A percentile compares a stretch with the other conserved stretches of the same genome.
phyloP scores from a whole-genome alignment of 257 asterid genomes.

The Pogostemon cablin region DNA sequence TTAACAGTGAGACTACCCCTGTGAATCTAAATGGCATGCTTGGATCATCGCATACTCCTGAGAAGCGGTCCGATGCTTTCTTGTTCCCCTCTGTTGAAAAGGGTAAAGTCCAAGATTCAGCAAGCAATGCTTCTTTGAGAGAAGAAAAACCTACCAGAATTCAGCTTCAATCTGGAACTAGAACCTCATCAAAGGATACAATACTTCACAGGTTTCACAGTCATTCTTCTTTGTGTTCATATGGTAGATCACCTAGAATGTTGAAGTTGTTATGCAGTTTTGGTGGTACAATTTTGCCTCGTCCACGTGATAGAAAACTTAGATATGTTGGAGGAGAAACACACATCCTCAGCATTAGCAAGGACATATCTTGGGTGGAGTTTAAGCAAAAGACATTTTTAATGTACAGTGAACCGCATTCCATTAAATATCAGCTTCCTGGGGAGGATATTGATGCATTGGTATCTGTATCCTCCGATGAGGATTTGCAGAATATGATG shows the following conservation, averaged over 20 bases:
- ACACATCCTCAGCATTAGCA: conserved; percentile 68
- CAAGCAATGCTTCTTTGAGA: conserved; percentile 40
- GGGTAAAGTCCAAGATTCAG: conserved; percentile 50
- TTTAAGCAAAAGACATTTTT: conserved; percentile 64
- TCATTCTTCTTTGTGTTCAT: conserved; percentile 47
- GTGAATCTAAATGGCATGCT: conserved; percentile 60
- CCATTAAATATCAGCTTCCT: conserved; percentile 91
- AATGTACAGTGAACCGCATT: conserved; percentile 54
- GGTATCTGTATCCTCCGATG: conserved; percentile 89
- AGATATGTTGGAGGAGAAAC: conserved; percentile 98
- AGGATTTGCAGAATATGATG: conserved; percentile 89
- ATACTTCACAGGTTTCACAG: conserved; percentile 42
- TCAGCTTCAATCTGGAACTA: conserved; percentile 49
- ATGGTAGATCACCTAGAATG: conserved; percentile 48
- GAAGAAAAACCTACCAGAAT: conserved; percentile 50
- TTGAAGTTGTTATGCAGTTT: conserved; percentile 87
- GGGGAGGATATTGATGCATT: conserved; percentile 97
- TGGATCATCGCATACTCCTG: conserved; percentile 54
- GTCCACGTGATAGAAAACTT: conserved; percentile 92
- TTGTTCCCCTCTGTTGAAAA: conserved; percentile 47
- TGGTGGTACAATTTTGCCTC: conserved; percentile 88
- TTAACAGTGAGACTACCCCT: conserved; percentile 45
- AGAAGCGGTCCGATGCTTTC: conserved; percentile 53
- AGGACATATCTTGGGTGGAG: conserved; percentile 72
- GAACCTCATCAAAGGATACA: conserved; percentile 45